Evolutionary conservation across 2,329 filamentous ascomycete species (phyloP), one percentile per base, ranked within the genome.

Genomic region (Epichloe sibirici): DNA sequence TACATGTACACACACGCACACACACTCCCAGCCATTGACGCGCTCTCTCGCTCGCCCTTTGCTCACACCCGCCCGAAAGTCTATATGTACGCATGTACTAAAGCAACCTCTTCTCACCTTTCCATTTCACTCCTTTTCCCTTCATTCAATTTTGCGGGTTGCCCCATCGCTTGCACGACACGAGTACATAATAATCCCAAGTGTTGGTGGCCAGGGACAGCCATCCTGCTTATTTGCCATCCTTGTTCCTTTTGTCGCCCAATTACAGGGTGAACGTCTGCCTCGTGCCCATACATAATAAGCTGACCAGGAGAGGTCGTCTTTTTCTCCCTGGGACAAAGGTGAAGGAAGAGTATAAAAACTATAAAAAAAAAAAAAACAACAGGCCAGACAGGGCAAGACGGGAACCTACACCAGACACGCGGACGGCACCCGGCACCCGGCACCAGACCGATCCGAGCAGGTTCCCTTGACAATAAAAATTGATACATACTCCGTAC

Each of bases 191-290:
- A 39, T 48, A 25, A 15, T 12, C 37, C 23, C 44, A 23, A 12
- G 38, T 21, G 47, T 37, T 37, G 15, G 21, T 39, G 38, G 35
- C 44, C 50, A 42, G 50, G 45, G 45, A 48, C 17, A 34, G 25
- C n/a, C 34, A 13, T 38, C 50, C 38, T 52, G 42, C 46, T 49
- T 49, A 49, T 53, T 53, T 46, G 6, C 43, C 28, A 49, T 42
- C 51, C 51, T 40, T 40, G 51, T 40, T 45, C 23, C 28, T 4
- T 25, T 40, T 40, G 40, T 49, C 35, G 51, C 51, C 40, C 51
- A 49, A 53, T 11, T 7, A 37, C 47, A 42, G 40, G 40, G 34
- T 21, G 47, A 45, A 2, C 42, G 46, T 40, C 45, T 35, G 45
- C 39, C 25, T 49, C 23, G 42, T 38, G 28, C 31, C 51, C 49